Percentiles rank a stretch among this genome's conserved stretches.
Evolutionary conservation across 441 rosid species (phyloP).

Genomic region (Adansonia grandidieri): DNA sequence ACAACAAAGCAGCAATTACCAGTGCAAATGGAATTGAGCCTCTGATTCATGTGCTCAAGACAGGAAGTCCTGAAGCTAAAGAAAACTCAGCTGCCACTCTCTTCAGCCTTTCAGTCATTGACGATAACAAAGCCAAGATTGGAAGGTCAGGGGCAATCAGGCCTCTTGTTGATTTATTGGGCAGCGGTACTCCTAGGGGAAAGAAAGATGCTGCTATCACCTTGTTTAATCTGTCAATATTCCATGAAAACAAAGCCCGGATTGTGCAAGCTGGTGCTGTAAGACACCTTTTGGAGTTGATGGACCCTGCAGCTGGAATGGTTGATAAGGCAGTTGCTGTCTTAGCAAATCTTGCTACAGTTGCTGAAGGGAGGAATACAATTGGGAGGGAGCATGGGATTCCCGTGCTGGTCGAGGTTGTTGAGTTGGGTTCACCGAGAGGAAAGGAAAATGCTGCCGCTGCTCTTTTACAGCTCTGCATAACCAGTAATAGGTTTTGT

Average conservation of each 20-base stretch:
- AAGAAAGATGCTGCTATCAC: constrained; percentile 93
- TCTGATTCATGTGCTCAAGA: constrained; percentile 69
- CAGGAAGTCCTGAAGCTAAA: constrained; percentile 79
- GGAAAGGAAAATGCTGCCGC: constrained; percentile 97
- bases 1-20: constrained; percentile 71
- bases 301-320: constrained; percentile 92
- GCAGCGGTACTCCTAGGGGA: constrained; percentile 77
- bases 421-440: constrained; percentile 87
- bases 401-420: constrained; percentile 79
- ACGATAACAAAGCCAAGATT: constrained; percentile 76
- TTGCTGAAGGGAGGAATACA: constrained; percentile 67
- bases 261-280: constrained; percentile 88
- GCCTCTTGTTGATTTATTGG: constrained; percentile 81
- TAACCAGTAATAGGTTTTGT: constrained; percentile 54
- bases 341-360: constrained; percentile 85
- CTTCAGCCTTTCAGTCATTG: constrained; percentile 76
- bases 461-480: constrained; percentile 80
- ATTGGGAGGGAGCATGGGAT: constrained; percentile 81
- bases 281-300: constrained; percentile 73
- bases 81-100: constrained; percentile 88
- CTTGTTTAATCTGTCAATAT: constrained; percentile 76
- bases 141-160: constrained; percentile 81
- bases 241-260: constrained; percentile 73
- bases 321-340: constrained; percentile 92
- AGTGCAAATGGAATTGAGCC: constrained; percentile 73